Evolutionary conservation across 805 yeast species (phyloP).

Genomic region (Starmerella asiatica): DNA sequence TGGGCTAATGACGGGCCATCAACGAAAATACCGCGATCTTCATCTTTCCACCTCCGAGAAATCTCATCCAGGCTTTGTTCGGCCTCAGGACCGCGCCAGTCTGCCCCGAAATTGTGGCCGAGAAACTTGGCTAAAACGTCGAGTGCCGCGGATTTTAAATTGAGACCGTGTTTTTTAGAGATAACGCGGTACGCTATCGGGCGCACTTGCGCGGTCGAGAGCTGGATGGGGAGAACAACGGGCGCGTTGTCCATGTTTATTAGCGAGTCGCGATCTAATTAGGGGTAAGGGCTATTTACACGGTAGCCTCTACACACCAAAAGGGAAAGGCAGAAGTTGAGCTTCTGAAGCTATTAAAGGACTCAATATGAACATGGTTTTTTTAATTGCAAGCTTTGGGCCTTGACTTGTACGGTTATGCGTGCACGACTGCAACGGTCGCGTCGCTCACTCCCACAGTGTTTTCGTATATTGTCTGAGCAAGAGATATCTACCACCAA

Average conservation of each 20-base stretch:
- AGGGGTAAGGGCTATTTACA: no score
- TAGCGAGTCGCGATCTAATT: neutral
- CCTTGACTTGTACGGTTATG: no score
- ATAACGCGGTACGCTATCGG: slow-evolving; percentile 84
- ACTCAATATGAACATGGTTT: no score
- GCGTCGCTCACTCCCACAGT: no score
- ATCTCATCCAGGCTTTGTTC: slow-evolving; percentile 60
- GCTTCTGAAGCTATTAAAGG: no score
- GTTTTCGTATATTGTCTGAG: no score
- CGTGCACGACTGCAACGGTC: no score
- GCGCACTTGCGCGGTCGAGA: slow-evolving; percentile 69
- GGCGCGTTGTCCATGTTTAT: slow-evolving; percentile 19
- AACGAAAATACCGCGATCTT: slow-evolving; percentile 72
- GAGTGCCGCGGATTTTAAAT: slow-evolving; percentile 76
- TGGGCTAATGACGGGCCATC: slow-evolving; percentile 58
- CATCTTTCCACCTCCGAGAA: slow-evolving; percentile 75
- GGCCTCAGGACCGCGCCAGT: slow-evolving; percentile 63
- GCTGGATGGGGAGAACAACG: slow-evolving; percentile 54
- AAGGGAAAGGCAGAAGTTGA: no score
- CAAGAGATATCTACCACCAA: no score
- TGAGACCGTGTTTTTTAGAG: slow-evolving; percentile 84
- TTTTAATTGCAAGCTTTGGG: no score
- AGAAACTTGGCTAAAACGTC: slow-evolving; percentile 57
- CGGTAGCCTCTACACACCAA: no score
- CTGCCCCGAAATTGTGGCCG: slow-evolving; percentile 65